Evolutionary conservation across 2,329 filamentous ascomycete species (phyloP).

Genomic region (Colletotrichum destructivum): DNA sequence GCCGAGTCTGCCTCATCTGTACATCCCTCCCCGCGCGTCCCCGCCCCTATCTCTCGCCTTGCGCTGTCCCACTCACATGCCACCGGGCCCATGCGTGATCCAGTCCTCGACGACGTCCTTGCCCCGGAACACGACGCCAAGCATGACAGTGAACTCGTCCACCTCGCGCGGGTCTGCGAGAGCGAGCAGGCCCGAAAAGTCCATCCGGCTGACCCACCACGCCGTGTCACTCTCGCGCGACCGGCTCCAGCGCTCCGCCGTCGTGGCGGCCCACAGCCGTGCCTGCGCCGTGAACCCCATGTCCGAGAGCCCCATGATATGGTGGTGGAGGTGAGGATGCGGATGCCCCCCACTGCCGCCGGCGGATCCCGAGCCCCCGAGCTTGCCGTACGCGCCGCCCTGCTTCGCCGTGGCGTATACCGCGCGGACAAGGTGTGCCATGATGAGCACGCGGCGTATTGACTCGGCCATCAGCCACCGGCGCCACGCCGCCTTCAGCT

Average conservation of each 20-base stretch:
- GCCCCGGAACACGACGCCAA: constrained; percentile 39
- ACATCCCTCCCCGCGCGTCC: too few species aligned
- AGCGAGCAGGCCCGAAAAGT: constrained; percentile 41
- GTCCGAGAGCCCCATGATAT: constrained; percentile 31
- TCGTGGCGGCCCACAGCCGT: constrained; percentile 42
- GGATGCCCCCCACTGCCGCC: constrained; percentile 13
- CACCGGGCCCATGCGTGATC: constrained; percentile 32
- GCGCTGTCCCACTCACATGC: constrained; percentile 19
- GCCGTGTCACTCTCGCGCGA: constrained; percentile 36
- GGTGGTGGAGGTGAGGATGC: constrained; percentile 21
- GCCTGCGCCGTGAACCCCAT: constrained; percentile 43
- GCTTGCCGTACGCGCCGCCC: constrained; percentile 30
- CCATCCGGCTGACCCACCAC: constrained; percentile 43
- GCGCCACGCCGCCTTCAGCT: constrained; percentile 42
- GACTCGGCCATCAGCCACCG: constrained; percentile 43
- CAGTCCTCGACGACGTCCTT: constrained; percentile 43
- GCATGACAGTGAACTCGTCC: constrained; percentile 42
- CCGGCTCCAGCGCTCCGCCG: constrained; percentile 42
- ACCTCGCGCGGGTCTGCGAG: constrained; percentile 40
- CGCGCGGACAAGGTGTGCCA: constrained; percentile 42
- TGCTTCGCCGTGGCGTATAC: constrained; percentile 41
- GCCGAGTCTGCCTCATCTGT: neutral
- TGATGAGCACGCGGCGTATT: constrained; percentile 40
- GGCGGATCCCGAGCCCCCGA: constrained; percentile 1
- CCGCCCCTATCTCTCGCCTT: neutral